Base-by-base conservation (phyloP, 306 rosid genomes). In the Cotoneaster glaucophyllus region DNA sequence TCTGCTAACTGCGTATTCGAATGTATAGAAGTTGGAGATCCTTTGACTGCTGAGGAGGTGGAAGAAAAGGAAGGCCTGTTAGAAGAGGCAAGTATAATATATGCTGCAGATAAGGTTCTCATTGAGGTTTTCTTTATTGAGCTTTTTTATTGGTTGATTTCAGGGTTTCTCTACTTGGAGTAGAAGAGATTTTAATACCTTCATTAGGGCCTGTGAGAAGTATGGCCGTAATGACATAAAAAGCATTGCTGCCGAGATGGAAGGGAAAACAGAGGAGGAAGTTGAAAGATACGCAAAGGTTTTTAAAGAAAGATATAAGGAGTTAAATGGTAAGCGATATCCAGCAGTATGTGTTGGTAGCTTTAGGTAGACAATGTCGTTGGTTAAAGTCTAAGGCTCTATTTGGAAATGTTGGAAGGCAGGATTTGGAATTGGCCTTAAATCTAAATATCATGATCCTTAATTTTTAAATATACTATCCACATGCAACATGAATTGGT, bases 141-240 rank as follows among this genome's bases (percentile, higher is more conserved):
- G 85, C 70, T 81, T 73, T 73, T 80, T 76, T 77, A 44, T 84
- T 78, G 79, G 31, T 82, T 58, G 25, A 69, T 69, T 76, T 59
- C 61, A 95, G 99, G 99, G 99, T 67, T 95, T 95, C 86, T 92
- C 99, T 66, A 84, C 99, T 59, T 95, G 99, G 99, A 95, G 93
- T 83, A 81, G 99, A 41, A 92, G 89, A 84, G 99, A 95, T 84
- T 95, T 95, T 76, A 95, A 92, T 82, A 89, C 97, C 64, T 95
- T 95, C 84, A 87, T 92, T 63, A 95, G 97, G 87, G 99, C 97
- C 69, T 95, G 99, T 80, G 99, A 95, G 87, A 95, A 90, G 84
- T 95, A 95, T 86, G 99, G 99, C 64, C 90, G 99, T 76, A 84
- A 82, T 76, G 98, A 95, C 80, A 90, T 92, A 24, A 90, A 79